A percentile compares a stretch with the other conserved stretches of the same genome.
Conservation (phyloP, 2,329 filamentous ascomycete species). For the Colletotrichum musae region DNA sequence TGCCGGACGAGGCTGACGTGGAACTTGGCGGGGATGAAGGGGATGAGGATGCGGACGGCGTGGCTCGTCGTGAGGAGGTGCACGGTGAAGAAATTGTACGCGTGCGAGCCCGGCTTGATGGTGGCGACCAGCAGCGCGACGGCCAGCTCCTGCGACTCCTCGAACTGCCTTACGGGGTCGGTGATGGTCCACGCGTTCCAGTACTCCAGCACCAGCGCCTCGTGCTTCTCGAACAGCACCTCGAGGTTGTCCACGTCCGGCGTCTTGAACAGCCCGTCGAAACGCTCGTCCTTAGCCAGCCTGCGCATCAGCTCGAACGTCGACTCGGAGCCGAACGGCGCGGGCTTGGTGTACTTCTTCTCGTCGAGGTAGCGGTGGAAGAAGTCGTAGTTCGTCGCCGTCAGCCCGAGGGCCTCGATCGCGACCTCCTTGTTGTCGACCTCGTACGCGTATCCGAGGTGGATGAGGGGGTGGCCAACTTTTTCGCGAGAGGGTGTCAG, state of each 20-base stretch:
- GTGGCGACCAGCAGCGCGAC: conserved; percentile 75
- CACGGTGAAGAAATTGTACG: conserved; percentile 87
- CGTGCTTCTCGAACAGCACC: conserved; percentile 76
- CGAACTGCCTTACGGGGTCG: conserved; percentile 81
- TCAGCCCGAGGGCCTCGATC: conserved; percentile 87
- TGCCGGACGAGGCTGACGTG: conserved; percentile 83
- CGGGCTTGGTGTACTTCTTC: conserved; percentile 76
- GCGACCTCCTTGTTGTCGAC: conserved; percentile 86
- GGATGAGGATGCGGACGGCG: conserved; percentile 87
- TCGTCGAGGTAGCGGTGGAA: conserved; percentile 81
- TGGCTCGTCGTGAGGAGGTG: conserved; percentile 90
- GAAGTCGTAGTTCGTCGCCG: conserved; percentile 70
- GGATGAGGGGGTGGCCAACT: conserved; percentile 95
- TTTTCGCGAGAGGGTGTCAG: conserved; percentile 45
- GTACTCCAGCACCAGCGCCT: conserved; percentile 83
- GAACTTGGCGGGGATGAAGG: conserved; percentile 79
- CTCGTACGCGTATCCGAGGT: conserved; percentile 94
- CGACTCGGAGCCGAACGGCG: conserved; percentile 72
- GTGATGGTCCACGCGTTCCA: conserved; percentile 89
- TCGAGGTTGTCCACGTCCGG: conserved; percentile 75
- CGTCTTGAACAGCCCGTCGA: conserved; percentile 75
- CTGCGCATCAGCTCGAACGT: conserved; percentile 80
- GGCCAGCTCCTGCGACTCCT: conserved; percentile 75
- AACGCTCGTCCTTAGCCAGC: conserved; percentile 77
- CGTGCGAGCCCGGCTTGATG: conserved; percentile 68